Evolutionary conservation across 2,329 filamentous ascomycete genomes (phyloP).

Genomic region (Talaromyces sp.): DNA sequence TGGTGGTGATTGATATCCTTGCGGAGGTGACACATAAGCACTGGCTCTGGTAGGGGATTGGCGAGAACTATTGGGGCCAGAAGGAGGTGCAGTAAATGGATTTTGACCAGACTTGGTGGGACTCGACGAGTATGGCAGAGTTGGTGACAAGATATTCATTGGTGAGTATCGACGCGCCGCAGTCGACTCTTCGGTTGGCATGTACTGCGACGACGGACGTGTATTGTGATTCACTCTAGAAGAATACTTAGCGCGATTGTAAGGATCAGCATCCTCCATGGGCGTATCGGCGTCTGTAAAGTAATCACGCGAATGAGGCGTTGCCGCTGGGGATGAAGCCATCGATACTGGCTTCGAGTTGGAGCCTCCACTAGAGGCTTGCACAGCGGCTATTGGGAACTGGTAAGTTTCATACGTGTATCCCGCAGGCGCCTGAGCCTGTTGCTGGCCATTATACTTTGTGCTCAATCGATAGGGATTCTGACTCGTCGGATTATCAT

Average conservation of each 20-base stretch:
- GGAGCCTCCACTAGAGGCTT: slow-evolving; percentile 31
- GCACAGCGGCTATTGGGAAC: slow-evolving; percentile 31
- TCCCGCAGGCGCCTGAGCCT: slow-evolving; percentile 50
- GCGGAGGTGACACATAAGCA: slow-evolving; percentile 53
- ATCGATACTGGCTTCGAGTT: slow-evolving; percentile 50
- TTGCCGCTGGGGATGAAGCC: slow-evolving; percentile 56
- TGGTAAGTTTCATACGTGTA: slow-evolving; percentile 68
- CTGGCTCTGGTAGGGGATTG: slow-evolving; percentile 68
- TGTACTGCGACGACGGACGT: slow-evolving; percentile 68
- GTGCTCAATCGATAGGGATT: slow-evolving; percentile 48
- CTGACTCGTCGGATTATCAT: slow-evolving; percentile 50
- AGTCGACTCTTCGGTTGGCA: slow-evolving; percentile 68
- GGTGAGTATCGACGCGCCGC: slow-evolving; percentile 91
- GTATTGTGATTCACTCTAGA: slow-evolving; percentile 68
- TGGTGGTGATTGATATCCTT: slow-evolving; percentile 56
- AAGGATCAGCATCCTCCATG: slow-evolving; percentile 88
- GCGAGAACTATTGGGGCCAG: slow-evolving; percentile 48
- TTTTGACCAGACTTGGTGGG: slow-evolving; percentile 49
- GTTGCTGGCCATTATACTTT: slow-evolving; percentile 44
- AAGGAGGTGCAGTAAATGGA: slow-evolving; percentile 52
- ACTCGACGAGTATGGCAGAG: slow-evolving; percentile 68
- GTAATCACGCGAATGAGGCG: slow-evolving; percentile 59
- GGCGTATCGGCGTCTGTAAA: slow-evolving; percentile 65
- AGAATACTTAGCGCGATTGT: slow-evolving; percentile 80
- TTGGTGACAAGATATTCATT: slow-evolving; percentile 82